Base-by-base conservation (phyloP, 805 yeast species). In the Zygosaccharomyces siamensis region DNA sequence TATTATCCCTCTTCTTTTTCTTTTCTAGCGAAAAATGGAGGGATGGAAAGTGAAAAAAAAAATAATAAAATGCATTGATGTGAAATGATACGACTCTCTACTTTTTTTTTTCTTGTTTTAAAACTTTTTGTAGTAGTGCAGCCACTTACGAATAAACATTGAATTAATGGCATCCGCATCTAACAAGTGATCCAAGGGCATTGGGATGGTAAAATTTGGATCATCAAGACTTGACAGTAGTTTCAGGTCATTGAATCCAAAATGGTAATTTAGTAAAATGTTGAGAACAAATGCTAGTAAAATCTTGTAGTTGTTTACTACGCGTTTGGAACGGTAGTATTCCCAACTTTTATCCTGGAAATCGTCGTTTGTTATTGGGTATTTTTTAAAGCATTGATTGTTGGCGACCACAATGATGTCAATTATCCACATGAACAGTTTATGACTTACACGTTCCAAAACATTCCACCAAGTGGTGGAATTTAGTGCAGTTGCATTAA, bases 261-360 rank as follows among this genome's bases (percentile, higher is more conserved):
- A 77, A 60, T 78, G 82, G 58, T 76, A 73, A 51, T 78, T 74
- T 38, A 73, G 62, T 26, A 77, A 55, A 3, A 78, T 63, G 21
- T 73, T 71, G 31, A 75, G 46, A 4, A 71, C 54, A 16, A 75
- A 58, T 0, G 80, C 66, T 24, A 70, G 62, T 18, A 73, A 52
- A 2, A 72, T 56, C 53, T 72, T 75, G 57, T 76, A 73, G 48
- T 72, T 71, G 60, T 66, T 46, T 49, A 60, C 52, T 52, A 64
- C 64, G 55, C 70, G 52, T 58, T 69, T 52, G 52, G 63, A 55
- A 59, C 73, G 42, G 60, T 62, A 54, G 53, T 49, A 50, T 59
- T 72, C 58, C 54, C 73, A 64, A 20, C 59, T 53, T 30, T 53
- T 59, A 24, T 50, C 53, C 5, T 43, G 39, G 39, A 56, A 54